Conservation (phyloP, 192 early-diverging fungal genomes). For the Coemansia sp. region DNA sequence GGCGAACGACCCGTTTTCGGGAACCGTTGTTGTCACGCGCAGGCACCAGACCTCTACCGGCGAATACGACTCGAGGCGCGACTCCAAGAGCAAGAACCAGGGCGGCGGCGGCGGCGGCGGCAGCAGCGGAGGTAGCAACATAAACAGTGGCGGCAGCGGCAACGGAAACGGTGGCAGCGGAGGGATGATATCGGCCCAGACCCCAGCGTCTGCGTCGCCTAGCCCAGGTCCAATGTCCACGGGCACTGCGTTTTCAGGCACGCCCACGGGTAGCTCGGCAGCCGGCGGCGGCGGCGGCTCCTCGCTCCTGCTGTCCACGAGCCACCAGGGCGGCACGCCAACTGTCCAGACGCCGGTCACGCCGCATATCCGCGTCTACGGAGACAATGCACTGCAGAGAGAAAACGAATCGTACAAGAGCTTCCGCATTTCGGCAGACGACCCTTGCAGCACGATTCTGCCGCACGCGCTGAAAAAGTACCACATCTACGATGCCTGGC, state of each 20-base stretch:
- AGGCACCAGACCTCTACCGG: constrained; percentile 12
- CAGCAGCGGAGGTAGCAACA: neutral
- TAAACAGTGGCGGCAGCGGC: neutral
- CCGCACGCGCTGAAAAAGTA: constrained; percentile 86
- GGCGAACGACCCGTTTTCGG: constrained; percentile 34
- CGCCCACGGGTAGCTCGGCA: neutral
- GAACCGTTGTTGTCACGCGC: constrained; percentile 27
- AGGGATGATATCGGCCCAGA: neutral
- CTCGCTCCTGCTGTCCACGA: constrained; percentile 33
- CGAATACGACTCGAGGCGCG: constrained; percentile 35
- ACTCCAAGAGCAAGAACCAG: constrained; percentile 18
- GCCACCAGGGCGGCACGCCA: constrained; percentile 18
- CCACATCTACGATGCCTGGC: constrained; percentile 84
- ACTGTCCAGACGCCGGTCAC: constrained; percentile 40
- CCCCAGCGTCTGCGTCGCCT: constrained; percentile 24
- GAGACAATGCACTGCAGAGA: constrained; percentile 65
- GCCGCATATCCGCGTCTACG: constrained; percentile 76
- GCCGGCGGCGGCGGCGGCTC: constrained; percentile 13
- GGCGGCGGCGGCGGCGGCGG: neutral
- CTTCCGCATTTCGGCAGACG: constrained; percentile 75
- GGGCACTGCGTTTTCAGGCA: constrained; percentile 7
- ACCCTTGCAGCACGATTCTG: constrained; percentile 83
- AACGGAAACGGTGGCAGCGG: no score
- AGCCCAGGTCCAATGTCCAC: constrained; percentile 30
- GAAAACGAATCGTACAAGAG: constrained; percentile 79